These are phyloP conservation scores for Cetradonia linearis DNA, from an alignment of 495 filamentous ascomycete genomes.

Conservation along the genomic window DNA sequence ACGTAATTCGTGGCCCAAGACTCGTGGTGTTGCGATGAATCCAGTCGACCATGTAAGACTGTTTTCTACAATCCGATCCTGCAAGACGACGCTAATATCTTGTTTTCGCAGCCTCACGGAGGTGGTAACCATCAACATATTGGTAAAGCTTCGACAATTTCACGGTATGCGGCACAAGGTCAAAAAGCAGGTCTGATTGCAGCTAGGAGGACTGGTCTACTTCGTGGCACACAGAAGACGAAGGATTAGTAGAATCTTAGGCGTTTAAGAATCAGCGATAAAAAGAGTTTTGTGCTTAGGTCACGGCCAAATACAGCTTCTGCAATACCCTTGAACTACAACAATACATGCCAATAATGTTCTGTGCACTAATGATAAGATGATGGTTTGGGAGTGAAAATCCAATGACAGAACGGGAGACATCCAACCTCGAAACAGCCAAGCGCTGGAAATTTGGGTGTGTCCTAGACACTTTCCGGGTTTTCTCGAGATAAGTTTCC, in stretches of 20 bases:
- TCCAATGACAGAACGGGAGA: neutral
- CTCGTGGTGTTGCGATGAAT: slow-evolving; percentile 99
- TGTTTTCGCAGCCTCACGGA: slow-evolving; percentile 72
- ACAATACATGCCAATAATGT: slow-evolving; percentile 1
- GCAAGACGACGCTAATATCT: slow-evolving; percentile 28
- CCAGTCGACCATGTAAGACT: slow-evolving; percentile 86
- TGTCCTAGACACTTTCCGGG: neutral
- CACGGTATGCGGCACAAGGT: slow-evolving; percentile 90
- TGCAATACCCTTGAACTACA: neutral
- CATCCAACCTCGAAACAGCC: neutral
- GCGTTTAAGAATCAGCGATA: slow-evolving; percentile 2
- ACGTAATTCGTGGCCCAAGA: slow-evolving; percentile 99
- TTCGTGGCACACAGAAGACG: slow-evolving; percentile 98
- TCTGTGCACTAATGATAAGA: neutral
- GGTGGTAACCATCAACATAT: slow-evolving; percentile 99
- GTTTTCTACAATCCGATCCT: neutral
- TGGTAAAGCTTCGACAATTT: slow-evolving; percentile 99
- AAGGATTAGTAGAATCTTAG: slow-evolving; percentile 59
- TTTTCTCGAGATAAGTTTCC: neutral
- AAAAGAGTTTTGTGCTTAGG: slow-evolving; percentile 5
- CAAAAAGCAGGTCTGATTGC: slow-evolving; percentile 99
- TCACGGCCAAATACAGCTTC: neutral
- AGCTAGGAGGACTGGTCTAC: slow-evolving; percentile 94
- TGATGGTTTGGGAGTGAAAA: neutral
- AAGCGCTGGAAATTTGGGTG: slow-evolving; percentile 1